Percentiles rank a stretch among this genome's conserved stretches.
phyloP scores from a whole-genome alignment of 2,329 filamentous ascomycete genomes.

The Tolypocladium capitatum region DNA sequence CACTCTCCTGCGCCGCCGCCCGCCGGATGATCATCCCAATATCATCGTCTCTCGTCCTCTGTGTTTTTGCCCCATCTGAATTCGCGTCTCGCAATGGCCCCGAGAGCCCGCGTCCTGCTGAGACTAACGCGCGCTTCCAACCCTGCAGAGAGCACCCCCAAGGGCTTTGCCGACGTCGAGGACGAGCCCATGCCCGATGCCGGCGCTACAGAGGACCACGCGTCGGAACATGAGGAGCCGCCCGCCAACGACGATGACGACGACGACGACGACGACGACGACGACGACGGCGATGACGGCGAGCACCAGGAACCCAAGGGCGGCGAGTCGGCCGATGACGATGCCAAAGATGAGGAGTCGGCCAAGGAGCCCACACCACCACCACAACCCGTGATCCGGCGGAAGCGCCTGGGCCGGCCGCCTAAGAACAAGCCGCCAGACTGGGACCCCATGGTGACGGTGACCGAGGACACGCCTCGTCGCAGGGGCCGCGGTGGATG shows the following conservation, averaged over 20 bases:
- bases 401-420: constrained; percentile 70
- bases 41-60: not conserved
- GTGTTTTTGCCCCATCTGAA: too few species aligned
- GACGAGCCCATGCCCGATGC: constrained; percentile 26
- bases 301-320: constrained; percentile 28
- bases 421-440: constrained; percentile 75
- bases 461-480: constrained; percentile 45
- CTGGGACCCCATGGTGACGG: constrained; percentile 53
- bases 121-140: constrained; percentile 18
- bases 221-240: constrained; percentile 5
- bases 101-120: constrained; percentile 16
- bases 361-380: constrained; percentile 40
- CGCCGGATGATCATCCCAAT: not conserved
- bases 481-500: constrained; percentile 59
- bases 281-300: constrained; percentile 17
- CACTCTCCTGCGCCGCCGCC: not conserved
- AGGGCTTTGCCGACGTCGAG: constrained; percentile 26
- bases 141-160: constrained; percentile 27
- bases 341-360: constrained; percentile 27
- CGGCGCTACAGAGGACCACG: constrained; percentile 8
- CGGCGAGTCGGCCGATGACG: constrained; percentile 25
- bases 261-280: constrained; percentile 18
- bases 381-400: constrained; percentile 52
- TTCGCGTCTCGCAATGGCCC: constrained; percentile 10
- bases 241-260: constrained; percentile 15